A percentile compares a stretch with the other conserved stretches of the same genome.
Evolutionary conservation across 345 rosid species (phyloP).

Genomic region (Corchorus olitorius): DNA sequence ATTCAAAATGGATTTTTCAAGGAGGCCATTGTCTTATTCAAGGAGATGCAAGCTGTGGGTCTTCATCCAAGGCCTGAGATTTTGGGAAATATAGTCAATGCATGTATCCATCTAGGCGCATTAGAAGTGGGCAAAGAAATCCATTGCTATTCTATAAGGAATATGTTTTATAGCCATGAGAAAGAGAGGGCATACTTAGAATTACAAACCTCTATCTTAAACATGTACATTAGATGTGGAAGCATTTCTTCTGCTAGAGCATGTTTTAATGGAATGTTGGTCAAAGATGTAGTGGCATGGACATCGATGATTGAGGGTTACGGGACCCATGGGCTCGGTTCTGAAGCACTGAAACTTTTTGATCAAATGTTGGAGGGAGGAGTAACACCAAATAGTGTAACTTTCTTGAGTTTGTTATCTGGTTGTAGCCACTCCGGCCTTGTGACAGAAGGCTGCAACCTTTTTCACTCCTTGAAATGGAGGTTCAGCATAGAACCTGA

Average conservation of each 20-base stretch:
- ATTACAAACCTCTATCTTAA: slow-evolving; percentile 33
- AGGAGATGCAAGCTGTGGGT: slow-evolving; percentile 29
- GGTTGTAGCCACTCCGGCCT: slow-evolving; percentile 43
- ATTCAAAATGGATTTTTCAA: slow-evolving; percentile 28
- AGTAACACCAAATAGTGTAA: slow-evolving; percentile 29
- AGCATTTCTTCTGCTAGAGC: slow-evolving; percentile 33
- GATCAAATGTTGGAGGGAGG: slow-evolving; percentile 31
- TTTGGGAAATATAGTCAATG: slow-evolving; percentile 30
- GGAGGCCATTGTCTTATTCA: slow-evolving; percentile 36
- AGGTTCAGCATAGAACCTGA: slow-evolving; percentile 32
- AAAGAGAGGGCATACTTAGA: slow-evolving; percentile 23
- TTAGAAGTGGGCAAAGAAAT: slow-evolving; percentile 35
- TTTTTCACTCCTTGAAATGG: slow-evolving; percentile 32
- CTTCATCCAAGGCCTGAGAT: slow-evolving; percentile 29
- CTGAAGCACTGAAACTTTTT: slow-evolving; percentile 34
- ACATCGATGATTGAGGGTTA: slow-evolving; percentile 52
- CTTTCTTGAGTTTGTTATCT: slow-evolving; percentile 41
- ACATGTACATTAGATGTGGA: slow-evolving; percentile 42
- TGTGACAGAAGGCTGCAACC: slow-evolving; percentile 32
- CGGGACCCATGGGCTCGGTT: slow-evolving; percentile 37
- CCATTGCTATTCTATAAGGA: slow-evolving; percentile 34
- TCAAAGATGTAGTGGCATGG: slow-evolving; percentile 39
- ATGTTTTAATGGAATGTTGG: slow-evolving; percentile 30
- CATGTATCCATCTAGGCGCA: slow-evolving; percentile 32
- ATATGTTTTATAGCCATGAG: slow-evolving; percentile 11